These are phyloP conservation scores for Picea sitchensis DNA, from an alignment of 75 land plant genomes.

Conservation along the genomic window DNA sequence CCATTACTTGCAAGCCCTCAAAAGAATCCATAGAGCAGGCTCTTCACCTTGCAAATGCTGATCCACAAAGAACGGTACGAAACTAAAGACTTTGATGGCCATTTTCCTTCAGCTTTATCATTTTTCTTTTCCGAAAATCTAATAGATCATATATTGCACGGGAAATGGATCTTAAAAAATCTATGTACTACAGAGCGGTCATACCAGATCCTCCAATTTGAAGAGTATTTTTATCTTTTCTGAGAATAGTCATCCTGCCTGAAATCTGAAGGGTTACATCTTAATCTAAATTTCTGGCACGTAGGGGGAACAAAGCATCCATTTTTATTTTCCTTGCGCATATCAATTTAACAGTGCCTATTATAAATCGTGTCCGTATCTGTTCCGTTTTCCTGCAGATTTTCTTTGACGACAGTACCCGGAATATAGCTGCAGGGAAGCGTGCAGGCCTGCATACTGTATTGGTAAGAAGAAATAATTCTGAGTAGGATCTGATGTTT, in stretches of 20 bases:
- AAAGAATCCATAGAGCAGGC: slow-evolving; percentile 22
- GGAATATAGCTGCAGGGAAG: slow-evolving; percentile 34
- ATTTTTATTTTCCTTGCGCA: no score
- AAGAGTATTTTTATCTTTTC: no score
- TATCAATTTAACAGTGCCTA: not conserved
- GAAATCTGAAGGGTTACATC: no score
- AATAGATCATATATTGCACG: not conserved
- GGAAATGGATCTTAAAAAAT: no score
- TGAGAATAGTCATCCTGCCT: no score
- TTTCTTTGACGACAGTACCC: slow-evolving; percentile 39
- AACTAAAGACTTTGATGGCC: not conserved
- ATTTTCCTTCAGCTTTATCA: not conserved
- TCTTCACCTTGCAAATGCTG: slow-evolving; percentile 18
- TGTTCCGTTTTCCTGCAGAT: slow-evolving; percentile 17
- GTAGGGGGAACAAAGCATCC: no score
- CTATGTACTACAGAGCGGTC: no score
- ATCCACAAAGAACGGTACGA: slow-evolving; percentile 23
- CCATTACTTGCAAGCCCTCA: slow-evolving; percentile 31
- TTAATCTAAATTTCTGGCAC: not conserved
- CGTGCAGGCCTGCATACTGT: slow-evolving; percentile 28
- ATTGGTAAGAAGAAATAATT: slow-evolving; percentile 14
- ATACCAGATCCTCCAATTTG: no score
- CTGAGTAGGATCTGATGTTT: not conserved
- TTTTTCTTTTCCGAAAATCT: no score
- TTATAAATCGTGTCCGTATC: not conserved